Conservation (phyloP, 1,284 basidiomycete genomes). For the Ustilago shanxiensis region DNA sequence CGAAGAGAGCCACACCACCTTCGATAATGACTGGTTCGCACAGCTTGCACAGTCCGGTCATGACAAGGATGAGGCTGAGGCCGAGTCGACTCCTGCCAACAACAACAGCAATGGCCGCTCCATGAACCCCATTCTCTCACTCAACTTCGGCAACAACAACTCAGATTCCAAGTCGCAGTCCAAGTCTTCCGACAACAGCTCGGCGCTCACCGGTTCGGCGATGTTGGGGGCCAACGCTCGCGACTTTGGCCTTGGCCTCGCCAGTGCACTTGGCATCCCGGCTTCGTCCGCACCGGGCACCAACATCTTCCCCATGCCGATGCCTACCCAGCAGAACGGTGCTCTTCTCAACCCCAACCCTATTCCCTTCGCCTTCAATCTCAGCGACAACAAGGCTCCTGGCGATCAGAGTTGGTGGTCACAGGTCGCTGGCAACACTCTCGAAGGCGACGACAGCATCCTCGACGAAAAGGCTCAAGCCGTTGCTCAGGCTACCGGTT, state of each 20-base stretch:
- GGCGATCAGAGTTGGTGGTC: constrained; percentile 65
- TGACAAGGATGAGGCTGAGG: constrained; percentile 42
- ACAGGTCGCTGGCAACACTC: constrained; percentile 48
- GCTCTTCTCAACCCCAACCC: constrained; percentile 66
- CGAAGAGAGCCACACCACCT: constrained; percentile 44
- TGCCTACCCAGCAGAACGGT: constrained; percentile 63
- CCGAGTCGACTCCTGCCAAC: constrained; percentile 8
- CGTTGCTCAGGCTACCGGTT: constrained; percentile 52
- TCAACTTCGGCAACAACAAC: constrained; percentile 33
- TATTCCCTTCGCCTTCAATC: constrained; percentile 65
- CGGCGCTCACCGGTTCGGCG: constrained; percentile 43
- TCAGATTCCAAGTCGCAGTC: constrained; percentile 22
- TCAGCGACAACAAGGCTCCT: constrained; percentile 52
- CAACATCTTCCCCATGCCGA: constrained; percentile 58
- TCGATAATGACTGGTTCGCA: constrained; percentile 54
- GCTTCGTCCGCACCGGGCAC: constrained; percentile 25
- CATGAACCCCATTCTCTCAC: constrained; percentile 47
- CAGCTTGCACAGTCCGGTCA: constrained; percentile 54
- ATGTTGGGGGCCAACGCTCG: constrained; percentile 54
- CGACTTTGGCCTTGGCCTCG: constrained; percentile 46
- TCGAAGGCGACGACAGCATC: constrained; percentile 52
- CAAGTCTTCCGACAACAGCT: constrained; percentile 13
- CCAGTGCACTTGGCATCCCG: constrained; percentile 33
- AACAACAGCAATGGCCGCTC: constrained; percentile 13
- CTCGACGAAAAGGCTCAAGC: constrained; percentile 65